These are phyloP conservation scores for Dipteronia dyeriana DNA, from an alignment of 345 rosid genomes.

Conservation along the genomic window DNA sequence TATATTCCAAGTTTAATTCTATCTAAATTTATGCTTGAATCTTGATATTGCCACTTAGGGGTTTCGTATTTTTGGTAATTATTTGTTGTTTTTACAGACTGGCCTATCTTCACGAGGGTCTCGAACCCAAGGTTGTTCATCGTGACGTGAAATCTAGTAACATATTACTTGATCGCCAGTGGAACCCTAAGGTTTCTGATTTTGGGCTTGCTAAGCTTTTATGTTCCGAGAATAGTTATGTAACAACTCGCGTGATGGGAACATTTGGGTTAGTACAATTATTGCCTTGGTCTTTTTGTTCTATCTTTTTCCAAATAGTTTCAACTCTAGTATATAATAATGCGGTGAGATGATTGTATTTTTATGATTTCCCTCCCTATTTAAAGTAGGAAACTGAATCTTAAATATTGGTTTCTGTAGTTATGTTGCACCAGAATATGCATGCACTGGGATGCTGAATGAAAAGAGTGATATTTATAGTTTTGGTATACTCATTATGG, in stretches of 20 bases:
- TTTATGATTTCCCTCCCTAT: neutral
- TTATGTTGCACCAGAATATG: slow-evolving; percentile 97
- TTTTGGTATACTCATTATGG: slow-evolving; percentile 92
- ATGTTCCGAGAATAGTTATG: slow-evolving; percentile 78
- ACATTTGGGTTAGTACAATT: slow-evolving; percentile 75
- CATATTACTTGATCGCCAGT: slow-evolving; percentile 84
- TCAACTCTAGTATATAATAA: neutral
- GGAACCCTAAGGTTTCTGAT: slow-evolving; percentile 93
- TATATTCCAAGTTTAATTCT: slow-evolving; percentile 8
- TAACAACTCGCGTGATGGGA: slow-evolving; percentile 97
- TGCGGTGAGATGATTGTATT: neutral
- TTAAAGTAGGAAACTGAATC: slow-evolving; percentile 8
- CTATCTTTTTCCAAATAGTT: neutral
- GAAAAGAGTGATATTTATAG: slow-evolving; percentile 95
- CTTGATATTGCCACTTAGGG: neutral
- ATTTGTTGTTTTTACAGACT: slow-evolving; percentile 43
- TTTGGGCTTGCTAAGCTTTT: slow-evolving; percentile 96
- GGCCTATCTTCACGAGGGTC: slow-evolving; percentile 98
- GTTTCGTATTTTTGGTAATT: neutral
- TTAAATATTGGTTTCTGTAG: slow-evolving; percentile 37
- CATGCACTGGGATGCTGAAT: slow-evolving; percentile 94
- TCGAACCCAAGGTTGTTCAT: slow-evolving; percentile 97
- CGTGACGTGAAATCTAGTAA: slow-evolving; percentile 91
- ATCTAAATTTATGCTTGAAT: neutral
- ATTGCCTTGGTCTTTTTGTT: neutral